Percentiles rank a stretch among this genome's conserved stretches.
Conservation (phyloP, 1,284 basidiomycete species). For the Apiotrichum montevideense region DNA sequence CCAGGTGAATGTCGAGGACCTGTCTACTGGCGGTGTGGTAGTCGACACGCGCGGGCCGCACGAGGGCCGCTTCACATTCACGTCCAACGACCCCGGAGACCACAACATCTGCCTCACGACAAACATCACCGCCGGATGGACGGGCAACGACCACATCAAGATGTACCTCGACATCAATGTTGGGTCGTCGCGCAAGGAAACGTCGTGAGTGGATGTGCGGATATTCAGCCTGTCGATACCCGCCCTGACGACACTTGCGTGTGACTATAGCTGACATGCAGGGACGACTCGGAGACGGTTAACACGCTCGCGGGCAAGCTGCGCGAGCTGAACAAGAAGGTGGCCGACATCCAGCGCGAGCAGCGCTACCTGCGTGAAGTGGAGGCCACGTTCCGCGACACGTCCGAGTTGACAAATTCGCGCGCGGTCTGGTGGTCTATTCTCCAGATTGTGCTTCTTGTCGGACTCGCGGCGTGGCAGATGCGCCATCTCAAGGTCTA, state of each 20-base stretch:
- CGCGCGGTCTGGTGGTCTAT: conserved; percentile 90
- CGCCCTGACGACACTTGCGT: no score
- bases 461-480: conserved; percentile 87
- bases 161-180: conserved; percentile 92
- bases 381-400: conserved; percentile 82
- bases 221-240: no score
- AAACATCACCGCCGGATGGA: conserved; percentile 77
- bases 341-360: conserved; percentile 87
- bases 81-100: conserved; percentile 85
- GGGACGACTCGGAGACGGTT: conserved; percentile 70
- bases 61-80: conserved; percentile 93
- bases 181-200: conserved; percentile 73
- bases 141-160: conserved; percentile 75
- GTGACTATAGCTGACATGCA: conserved; percentile 1
- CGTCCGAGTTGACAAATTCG: conserved; percentile 82
- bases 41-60: conserved; percentile 82
- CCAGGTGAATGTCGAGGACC: conserved; percentile 70
- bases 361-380: conserved; percentile 97
- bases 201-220: conserved; percentile 52
- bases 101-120: conserved; percentile 93
- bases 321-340: conserved; percentile 83
- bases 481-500: conserved; percentile 81
- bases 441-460: conserved; percentile 74
- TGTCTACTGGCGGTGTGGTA: conserved; percentile 48
- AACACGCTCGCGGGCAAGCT: conserved; percentile 79